These are phyloP conservation scores for Keithomyces neogunnii DNA, from an alignment of 2,329 filamentous ascomycete species.

Conservation along the genomic window DNA sequence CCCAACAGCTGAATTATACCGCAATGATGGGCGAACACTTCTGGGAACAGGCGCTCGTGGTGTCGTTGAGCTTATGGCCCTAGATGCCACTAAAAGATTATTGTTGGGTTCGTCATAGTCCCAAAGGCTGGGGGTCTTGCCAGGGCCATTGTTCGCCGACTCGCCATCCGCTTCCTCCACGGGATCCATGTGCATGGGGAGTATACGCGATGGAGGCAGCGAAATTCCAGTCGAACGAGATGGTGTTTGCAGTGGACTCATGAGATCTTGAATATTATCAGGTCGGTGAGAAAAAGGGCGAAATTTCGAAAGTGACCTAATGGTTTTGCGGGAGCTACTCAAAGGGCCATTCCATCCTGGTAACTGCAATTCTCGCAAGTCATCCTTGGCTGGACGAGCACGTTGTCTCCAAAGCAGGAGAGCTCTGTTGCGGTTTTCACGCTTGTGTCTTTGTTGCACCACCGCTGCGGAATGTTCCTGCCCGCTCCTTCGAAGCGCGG, in stretches of 20 bases:
- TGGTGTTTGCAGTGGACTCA: constrained; percentile 29
- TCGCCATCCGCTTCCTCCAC: constrained; percentile 23
- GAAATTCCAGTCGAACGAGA: constrained; percentile 38
- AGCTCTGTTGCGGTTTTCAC: constrained; percentile 21
- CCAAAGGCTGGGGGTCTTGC: not conserved
- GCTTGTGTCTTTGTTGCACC: constrained; percentile 22
- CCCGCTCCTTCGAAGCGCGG: constrained; percentile 26
- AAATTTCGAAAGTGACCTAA: constrained; percentile 17
- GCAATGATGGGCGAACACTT: not conserved
- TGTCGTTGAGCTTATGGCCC: constrained; percentile 12
- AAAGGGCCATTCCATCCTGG: not conserved
- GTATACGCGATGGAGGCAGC: constrained; percentile 24
- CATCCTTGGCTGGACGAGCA: constrained; percentile 10
- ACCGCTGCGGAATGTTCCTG: constrained; percentile 28
- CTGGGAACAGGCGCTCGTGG: constrained; percentile 13
- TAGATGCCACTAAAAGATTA: not conserved
- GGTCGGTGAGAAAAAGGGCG: constrained; percentile 15
- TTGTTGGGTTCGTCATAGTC: not conserved
- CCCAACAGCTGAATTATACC: not conserved
- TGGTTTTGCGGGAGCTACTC: constrained; percentile 13
- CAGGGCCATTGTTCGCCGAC: constrained; percentile 1
- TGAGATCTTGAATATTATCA: constrained; percentile 12
- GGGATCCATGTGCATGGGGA: constrained; percentile 20
- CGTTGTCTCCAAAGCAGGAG: constrained; percentile 23
- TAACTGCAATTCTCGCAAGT: constrained; percentile 1